Percentiles rank a stretch among this genome's conserved stretches.
Conservation (phyloP, 805 yeast species). For the Debaryomyces maramus region DNA sequence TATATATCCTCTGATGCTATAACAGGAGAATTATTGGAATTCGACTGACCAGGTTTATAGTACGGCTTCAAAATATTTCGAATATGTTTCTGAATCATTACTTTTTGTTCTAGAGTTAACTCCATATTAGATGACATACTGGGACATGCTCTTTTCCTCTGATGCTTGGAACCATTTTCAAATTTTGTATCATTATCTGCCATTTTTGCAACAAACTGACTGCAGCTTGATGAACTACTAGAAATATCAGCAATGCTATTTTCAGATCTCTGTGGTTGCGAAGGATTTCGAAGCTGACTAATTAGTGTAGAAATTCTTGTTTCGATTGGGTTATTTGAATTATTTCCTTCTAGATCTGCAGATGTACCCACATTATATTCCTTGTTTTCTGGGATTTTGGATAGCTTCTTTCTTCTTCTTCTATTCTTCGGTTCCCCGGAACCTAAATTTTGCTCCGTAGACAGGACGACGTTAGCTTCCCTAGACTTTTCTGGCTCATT, state of each 20-base stretch:
- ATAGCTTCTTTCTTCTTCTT: conserved; percentile 11
- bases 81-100: conserved; percentile 55
- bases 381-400: neutral
- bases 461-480: conserved; percentile 1
- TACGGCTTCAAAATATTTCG: conserved; percentile 51
- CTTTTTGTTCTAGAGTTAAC: conserved; percentile 47
- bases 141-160: neutral
- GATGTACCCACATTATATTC: neutral
- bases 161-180: neutral
- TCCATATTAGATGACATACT: conserved; percentile 8
- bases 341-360: neutral
- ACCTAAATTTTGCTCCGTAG: neutral
- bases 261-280: neutral
- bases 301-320: conserved; percentile 22
- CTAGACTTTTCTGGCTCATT: conserved; percentile 2
- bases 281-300: conserved; percentile 19
- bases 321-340: neutral
- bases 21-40: conserved; percentile 24
- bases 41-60: conserved; percentile 33
- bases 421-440: conserved; percentile 5
- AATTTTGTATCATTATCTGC: conserved; percentile 1
- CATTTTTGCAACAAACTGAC: neutral
- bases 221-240: no score
- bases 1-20: conserved; percentile 42
- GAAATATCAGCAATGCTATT: no score